These are phyloP conservation scores for Dipteronia dyeriana DNA, from an alignment of 345 rosid species.

Conservation along the genomic window DNA sequence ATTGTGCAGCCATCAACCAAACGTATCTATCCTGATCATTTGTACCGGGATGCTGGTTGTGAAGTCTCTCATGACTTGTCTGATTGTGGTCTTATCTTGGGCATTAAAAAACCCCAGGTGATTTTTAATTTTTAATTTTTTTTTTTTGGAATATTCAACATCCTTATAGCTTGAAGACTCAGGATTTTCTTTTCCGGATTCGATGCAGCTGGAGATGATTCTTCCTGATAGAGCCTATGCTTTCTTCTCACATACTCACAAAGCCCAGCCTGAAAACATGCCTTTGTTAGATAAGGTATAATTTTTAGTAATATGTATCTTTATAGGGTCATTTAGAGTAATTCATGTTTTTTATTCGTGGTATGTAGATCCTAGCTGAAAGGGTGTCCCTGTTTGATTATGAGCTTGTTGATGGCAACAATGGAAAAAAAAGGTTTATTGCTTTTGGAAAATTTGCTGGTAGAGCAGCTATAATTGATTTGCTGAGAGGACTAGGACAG, in stretches of 20 bases:
- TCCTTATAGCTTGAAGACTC: neutral
- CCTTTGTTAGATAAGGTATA: conserved; percentile 54
- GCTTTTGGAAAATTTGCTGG: conserved; percentile 94
- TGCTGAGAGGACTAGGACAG: conserved; percentile 77
- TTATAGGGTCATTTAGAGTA: too few relatives aligned
- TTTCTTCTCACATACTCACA: conserved; percentile 61
- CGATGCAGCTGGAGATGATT: conserved; percentile 49
- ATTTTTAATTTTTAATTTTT: neutral
- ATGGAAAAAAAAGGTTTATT: conserved; percentile 57
- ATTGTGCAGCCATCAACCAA: conserved; percentile 85
- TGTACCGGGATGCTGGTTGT: conserved; percentile 81
- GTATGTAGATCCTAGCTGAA: conserved; percentile 61
- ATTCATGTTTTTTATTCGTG: neutral
- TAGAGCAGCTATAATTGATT: conserved; percentile 87
- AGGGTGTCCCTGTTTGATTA: conserved; percentile 78
- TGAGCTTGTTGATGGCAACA: conserved; percentile 76
- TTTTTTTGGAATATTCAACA: neutral
- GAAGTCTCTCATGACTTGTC: conserved; percentile 77
- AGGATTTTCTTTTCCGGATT: neutral
- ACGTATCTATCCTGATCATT: conserved; percentile 74
- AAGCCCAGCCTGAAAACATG: conserved; percentile 58
- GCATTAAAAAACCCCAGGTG: conserved; percentile 63
- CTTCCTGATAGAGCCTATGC: conserved; percentile 57
- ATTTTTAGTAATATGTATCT: neutral
- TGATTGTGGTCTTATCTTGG: conserved; percentile 80